phyloP scores from a whole-genome alignment of 371 early-diverging fungal species.

The Basidiobolus meristosporus region DNA sequence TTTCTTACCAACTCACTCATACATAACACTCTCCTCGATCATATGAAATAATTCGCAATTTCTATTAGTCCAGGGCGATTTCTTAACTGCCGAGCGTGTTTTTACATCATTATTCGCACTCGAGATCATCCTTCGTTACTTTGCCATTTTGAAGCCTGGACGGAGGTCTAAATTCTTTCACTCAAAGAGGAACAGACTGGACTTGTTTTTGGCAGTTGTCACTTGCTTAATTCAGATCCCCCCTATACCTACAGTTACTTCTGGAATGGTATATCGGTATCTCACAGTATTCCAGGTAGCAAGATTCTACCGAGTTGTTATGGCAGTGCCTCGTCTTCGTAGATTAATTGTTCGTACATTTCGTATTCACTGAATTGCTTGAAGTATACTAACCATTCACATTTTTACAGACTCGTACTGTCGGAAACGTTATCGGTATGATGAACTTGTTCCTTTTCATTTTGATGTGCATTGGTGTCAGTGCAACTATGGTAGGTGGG shows the following conservation, averaged over 20 bases:
- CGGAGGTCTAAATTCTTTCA: slow-evolving; percentile 23
- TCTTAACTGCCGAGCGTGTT: slow-evolving; percentile 18
- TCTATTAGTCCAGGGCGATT: too few relatives aligned
- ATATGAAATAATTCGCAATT: too few relatives aligned
- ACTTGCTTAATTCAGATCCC: slow-evolving; percentile 35
- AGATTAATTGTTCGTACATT: slow-evolving; percentile 27
- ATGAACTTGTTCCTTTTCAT: neutral
- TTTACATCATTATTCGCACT: slow-evolving; percentile 33
- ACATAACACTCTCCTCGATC: too few relatives aligned
- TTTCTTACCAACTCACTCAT: too few relatives aligned
- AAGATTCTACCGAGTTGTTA: slow-evolving; percentile 31
- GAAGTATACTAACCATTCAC: too few relatives aligned
- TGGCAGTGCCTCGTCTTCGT: slow-evolving; percentile 27
- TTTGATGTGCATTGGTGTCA: neutral
- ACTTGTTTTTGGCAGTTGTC: slow-evolving; percentile 23
- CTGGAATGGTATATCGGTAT: slow-evolving; percentile 23
- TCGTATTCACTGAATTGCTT: too few relatives aligned
- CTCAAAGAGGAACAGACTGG: slow-evolving; percentile 21
- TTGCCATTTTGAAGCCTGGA: slow-evolving; percentile 7
- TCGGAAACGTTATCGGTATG: neutral
- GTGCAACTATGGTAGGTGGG: neutral
- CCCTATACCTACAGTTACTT: slow-evolving; percentile 16
- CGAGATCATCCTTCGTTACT: slow-evolving; percentile 24
- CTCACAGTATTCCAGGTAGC: slow-evolving; percentile 37
- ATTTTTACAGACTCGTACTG: too few relatives aligned